phyloP scores from a whole-genome alignment of 2,329 filamentous ascomycete genomes.

The Ceratocystis cubensis region DNA sequence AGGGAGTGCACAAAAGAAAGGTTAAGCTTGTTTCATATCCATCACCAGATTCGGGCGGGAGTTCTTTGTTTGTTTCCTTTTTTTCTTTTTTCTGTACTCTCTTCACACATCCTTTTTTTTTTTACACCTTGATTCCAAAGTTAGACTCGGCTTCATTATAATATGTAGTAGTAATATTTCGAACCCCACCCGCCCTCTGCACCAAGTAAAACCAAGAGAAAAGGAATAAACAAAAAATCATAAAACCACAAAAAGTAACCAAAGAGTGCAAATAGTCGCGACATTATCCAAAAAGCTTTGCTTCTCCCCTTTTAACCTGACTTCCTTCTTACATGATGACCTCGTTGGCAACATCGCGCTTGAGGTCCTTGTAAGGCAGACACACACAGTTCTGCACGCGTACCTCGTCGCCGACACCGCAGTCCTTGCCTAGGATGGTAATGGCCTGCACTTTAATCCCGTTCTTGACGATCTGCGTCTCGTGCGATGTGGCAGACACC shows the following conservation, averaged over 20 bases:
- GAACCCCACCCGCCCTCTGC: neutral
- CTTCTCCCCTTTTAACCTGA: neutral
- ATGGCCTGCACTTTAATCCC: constrained; percentile 98
- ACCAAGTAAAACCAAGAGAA: neutral
- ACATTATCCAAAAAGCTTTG: neutral
- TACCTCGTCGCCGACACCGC: constrained; percentile 82
- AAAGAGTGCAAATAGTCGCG: neutral
- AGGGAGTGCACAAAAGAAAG: constrained; percentile 2
- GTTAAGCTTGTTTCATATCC: constrained; percentile 5
- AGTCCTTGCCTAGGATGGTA: constrained; percentile 95
- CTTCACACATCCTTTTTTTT: too few species aligned
- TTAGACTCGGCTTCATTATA: constrained; percentile 8
- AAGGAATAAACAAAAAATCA: neutral
- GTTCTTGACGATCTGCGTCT: constrained; percentile 91
- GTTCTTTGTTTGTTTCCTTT: neutral
- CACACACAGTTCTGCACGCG: constrained; percentile 97
- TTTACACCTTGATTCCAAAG: neutral
- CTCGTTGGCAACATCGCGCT: constrained; percentile 78
- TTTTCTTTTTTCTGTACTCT: neutral
- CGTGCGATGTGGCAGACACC: constrained; percentile 74
- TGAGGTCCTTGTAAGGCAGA: constrained; percentile 94
- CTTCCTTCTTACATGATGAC: constrained; percentile 70
- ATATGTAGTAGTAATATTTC: constrained; percentile 10
- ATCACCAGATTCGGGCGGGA: constrained; percentile 5
- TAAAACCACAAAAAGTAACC: neutral